Conservation (phyloP, 164 flowering plant species). For the Brasenia schreberi region DNA sequence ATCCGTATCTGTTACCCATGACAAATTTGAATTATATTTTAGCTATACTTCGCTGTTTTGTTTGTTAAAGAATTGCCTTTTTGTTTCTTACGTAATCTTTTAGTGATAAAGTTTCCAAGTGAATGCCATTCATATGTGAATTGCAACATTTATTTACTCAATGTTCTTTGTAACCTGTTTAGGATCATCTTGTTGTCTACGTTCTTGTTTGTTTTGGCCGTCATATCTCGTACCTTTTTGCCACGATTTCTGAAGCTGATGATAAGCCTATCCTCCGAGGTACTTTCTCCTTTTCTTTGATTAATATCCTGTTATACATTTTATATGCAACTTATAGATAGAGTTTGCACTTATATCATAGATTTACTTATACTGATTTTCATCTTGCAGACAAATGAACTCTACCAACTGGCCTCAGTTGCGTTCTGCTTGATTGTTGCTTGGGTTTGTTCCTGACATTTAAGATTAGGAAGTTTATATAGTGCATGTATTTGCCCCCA, state of each 20-base stretch:
- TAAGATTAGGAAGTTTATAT: neutral
- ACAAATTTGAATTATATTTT: too few species aligned
- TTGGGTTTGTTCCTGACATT: conserved; percentile 50
- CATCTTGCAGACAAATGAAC: conserved; percentile 78
- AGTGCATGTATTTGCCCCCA: neutral
- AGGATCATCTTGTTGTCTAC: conserved; percentile 66
- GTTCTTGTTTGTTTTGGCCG: conserved; percentile 57
- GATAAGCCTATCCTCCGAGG: conserved; percentile 91
- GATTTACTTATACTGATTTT: conserved; percentile 1
- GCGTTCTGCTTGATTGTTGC: conserved; percentile 97
- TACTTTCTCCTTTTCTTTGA: conserved; percentile 11
- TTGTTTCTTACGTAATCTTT: too few species aligned
- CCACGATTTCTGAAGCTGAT: conserved; percentile 92
- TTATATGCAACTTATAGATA: neutral
- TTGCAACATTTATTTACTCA: too few species aligned
- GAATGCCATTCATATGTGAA: too few species aligned
- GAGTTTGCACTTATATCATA: neutral
- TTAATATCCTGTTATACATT: neutral
- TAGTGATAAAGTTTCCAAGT: too few species aligned
- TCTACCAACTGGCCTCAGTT: conserved; percentile 89
- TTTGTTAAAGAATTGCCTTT: too few species aligned
- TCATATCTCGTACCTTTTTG: conserved; percentile 65
- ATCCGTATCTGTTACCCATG: too few species aligned
- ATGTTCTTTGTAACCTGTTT: neutral
- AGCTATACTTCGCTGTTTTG: too few species aligned